Evolutionary conservation across 164 flowering plant genomes (phyloP), one percentile per base, ranked within the genome.

Genomic region (Vitis vinifera): DNA sequence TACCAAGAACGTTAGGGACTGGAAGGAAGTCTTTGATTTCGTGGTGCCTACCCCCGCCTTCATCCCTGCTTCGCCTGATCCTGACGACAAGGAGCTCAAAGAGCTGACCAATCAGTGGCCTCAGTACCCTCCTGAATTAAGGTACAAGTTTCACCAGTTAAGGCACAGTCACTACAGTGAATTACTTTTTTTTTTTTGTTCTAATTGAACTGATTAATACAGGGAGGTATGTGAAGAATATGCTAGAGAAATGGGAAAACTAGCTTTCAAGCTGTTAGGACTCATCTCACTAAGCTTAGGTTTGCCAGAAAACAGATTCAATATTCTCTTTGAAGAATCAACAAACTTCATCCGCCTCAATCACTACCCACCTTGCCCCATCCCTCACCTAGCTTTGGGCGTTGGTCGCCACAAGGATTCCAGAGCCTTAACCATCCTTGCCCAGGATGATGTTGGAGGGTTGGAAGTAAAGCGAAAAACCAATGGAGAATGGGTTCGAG

Each of bases 21-120:
- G 91, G 91, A 87, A 85, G 62, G 87, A 87, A 30, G 82, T 87
- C 6, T 85, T 87, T 59, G 88, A 85, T 69, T 80, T 67, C 23
- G 16, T 57, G 13, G 53, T 68, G 9, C 8, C 60, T 55, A 65
- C 67, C 3, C 86, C 86, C 0, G 75, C 78, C 0, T 3, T 75
- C 1, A 15, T 81, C 8, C 82, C 82, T 0, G 81, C 81, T 15
- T 77, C 80, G 0, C 73, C 49, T 48, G 77, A 77, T 15, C 75
- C 80, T 19, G 80, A 71, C 17, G 84, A 82, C 17, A 5, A 65
- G 12, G 76, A 65, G 17, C 44, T 75, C 3, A 76, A 55, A 10
- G 50, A 50, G 63, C 52, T 77, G 78, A 67, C 17, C 10, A 83
- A 75, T 61, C 80, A 73, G 37, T 85, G 83, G 85, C 86, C 86